Evolutionary conservation across 2,329 filamentous ascomycete species (phyloP), one percentile per base, ranked within the genome.

Genomic region (Calonectria pauciramosa): DNA sequence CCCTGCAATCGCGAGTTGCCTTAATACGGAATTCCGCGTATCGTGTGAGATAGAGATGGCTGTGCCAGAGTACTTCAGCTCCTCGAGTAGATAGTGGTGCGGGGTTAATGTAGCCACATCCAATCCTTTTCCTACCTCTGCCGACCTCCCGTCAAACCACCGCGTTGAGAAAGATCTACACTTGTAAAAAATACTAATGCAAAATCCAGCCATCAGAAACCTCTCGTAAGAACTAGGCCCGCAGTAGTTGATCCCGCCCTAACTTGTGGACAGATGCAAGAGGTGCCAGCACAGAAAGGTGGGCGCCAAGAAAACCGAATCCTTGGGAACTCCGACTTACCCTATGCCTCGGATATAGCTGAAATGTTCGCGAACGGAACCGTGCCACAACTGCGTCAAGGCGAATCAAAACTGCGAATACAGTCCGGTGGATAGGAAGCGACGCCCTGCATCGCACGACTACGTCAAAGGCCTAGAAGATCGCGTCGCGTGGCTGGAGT

Each of bases 391-490:
- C 28, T 75, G 73, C 30, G 18, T 47, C 49, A 75, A 73, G 14
- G 70, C 73, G 13, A 44, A 54, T 0, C 44, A 70, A 10, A 41
- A 5, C 8, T 75, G 75, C 44, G 75, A 76, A 36, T 76, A 76
- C 36, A 66, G 56, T 14, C 30, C 70, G 8, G 34, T 73, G 1
- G 75, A 76, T 32, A 66, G 70, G 9, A 75, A 76, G 36, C 52
- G 75, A 18, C 72, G 75, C 0, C 75, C 75, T 2, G 75, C 69
- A 16, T 77, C 77, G 0, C 77, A 70, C 32, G 78, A 77, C n/a
- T 80, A 80, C 56, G 78, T 79, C 41, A 76, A 76, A 7, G 75
- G 65, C 16, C 76, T 81, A 1, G 78, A 81, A n/a, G 74, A 77
- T 7, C 71, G 75, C 11, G 52, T 81, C 3, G 76, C 79, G 2